A percentile compares a stretch with the other conserved stretches of the same genome.
Conservation (phyloP, 805 yeast genomes). For the Scheffersomyces ergatensis region DNA sequence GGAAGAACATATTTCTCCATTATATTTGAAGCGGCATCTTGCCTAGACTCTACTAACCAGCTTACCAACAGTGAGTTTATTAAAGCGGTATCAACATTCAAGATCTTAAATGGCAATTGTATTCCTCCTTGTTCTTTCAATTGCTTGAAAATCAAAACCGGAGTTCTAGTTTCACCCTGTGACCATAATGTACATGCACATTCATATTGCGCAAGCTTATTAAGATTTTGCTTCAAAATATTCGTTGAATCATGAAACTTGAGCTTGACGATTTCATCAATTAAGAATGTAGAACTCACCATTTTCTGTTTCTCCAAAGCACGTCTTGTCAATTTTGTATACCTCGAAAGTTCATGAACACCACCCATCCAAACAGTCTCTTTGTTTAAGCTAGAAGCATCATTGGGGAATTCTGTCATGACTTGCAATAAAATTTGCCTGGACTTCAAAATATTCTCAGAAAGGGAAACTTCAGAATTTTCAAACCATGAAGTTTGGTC, state of each 20-base stretch:
- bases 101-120: constrained; percentile 11
- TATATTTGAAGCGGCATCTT: constrained; percentile 60
- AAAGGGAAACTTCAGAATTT: constrained; percentile 25
- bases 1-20: constrained; percentile 56
- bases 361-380: constrained; percentile 19
- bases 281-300: constrained; percentile 45
- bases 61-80: constrained; percentile 47
- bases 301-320: constrained; percentile 45
- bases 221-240: constrained; percentile 6
- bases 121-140: constrained; percentile 9
- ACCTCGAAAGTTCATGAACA: constrained; percentile 39
- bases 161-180: constrained; percentile 51
- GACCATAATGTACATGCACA: constrained; percentile 67
- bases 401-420: constrained; percentile 6
- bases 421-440: constrained; percentile 38
- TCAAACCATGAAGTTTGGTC: constrained; percentile 35
- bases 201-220: constrained; percentile 37
- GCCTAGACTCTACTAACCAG: constrained; percentile 73
- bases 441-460: constrained; percentile 44
- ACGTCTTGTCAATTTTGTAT: constrained; percentile 39
- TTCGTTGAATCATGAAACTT: constrained; percentile 10
- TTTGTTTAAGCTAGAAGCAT: not conserved
- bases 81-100: constrained; percentile 19
- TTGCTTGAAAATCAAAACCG: constrained; percentile 53
- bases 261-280: constrained; percentile 35